phyloP scores from a whole-genome alignment of 257 asterid genomes.

The Solanum rostratum region DNA sequence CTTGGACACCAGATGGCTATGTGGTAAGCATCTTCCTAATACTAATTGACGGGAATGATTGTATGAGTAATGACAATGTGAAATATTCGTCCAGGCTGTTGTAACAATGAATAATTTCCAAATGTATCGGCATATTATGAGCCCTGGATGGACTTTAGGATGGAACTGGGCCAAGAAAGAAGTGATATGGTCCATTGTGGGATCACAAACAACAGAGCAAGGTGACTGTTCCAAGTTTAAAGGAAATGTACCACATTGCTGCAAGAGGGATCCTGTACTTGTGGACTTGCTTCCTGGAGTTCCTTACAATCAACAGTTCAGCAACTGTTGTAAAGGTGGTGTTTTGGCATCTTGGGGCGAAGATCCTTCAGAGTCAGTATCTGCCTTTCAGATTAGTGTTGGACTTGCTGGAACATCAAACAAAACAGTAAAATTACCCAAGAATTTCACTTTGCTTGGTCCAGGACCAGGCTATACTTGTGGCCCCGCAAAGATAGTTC shows the following conservation, averaged over 20 bases:
- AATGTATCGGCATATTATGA: constrained; percentile 58
- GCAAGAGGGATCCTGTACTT: constrained; percentile 41
- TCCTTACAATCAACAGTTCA: constrained; percentile 67
- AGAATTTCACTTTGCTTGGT: constrained; percentile 48
- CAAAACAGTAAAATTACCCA: constrained; percentile 63
- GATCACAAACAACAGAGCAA: constrained; percentile 76
- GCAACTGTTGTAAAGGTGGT: constrained; percentile 79
- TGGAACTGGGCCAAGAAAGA: constrained; percentile 85
- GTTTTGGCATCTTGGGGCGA: constrained; percentile 76
- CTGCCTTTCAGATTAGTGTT: constrained; percentile 66
- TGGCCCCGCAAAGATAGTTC: constrained; percentile 67
- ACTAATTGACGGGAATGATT: not conserved
- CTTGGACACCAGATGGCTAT: constrained; percentile 77
- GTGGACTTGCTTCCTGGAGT: constrained; percentile 74
- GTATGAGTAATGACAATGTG: not conserved
- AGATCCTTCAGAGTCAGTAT: constrained; percentile 52
- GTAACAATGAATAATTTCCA: constrained; percentile 72
- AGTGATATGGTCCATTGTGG: constrained; percentile 72
- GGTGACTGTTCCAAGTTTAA: constrained; percentile 74
- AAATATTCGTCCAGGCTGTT: constrained; percentile 27
- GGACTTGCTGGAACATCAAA: constrained; percentile 68
- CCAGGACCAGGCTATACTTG: constrained; percentile 80
- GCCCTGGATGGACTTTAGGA: constrained; percentile 66
- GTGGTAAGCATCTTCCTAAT: constrained; percentile 32
- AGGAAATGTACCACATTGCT: constrained; percentile 66